Conservation (phyloP, 1,284 basidiomycete species). For the Phenoliferia sp. region DNA sequence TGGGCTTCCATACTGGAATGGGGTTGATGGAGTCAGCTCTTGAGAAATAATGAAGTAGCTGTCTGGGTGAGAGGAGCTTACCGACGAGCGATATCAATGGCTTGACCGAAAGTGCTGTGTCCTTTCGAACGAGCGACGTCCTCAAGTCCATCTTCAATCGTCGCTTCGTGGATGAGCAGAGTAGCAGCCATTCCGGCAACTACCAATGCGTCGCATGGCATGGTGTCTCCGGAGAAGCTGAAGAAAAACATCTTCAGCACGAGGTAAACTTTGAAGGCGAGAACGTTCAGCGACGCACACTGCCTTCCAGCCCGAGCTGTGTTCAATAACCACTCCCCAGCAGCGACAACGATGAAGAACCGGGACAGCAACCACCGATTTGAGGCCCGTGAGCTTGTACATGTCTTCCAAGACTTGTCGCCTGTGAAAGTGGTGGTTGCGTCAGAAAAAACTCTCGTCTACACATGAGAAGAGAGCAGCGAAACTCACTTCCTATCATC, state of each 20-base stretch:
- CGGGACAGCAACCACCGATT: slow-evolving; percentile 50
- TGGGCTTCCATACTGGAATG: slow-evolving; percentile 67
- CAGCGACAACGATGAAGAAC: slow-evolving; percentile 68
- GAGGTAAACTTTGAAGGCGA: neutral
- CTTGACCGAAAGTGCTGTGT: slow-evolving; percentile 85
- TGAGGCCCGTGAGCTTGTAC: slow-evolving; percentile 29
- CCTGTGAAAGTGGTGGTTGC: neutral
- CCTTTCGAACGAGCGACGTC: slow-evolving; percentile 68
- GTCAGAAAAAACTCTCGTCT: neutral
- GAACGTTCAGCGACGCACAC: slow-evolving; percentile 53
- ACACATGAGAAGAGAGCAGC: neutral
- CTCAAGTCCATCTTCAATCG: slow-evolving; percentile 68
- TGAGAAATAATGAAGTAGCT: neutral
- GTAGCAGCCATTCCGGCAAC: slow-evolving; percentile 64
- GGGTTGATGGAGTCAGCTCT: neutral
- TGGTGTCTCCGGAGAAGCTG: slow-evolving; percentile 77
- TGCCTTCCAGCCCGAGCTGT: slow-evolving; percentile 71
- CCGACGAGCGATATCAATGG: slow-evolving; percentile 68
- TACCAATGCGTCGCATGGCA: slow-evolving; percentile 65
- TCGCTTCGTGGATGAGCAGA: slow-evolving; percentile 88
- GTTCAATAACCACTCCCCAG: slow-evolving; percentile 64
- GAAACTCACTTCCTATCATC: slow-evolving; percentile 12
- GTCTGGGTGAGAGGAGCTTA: slow-evolving; percentile 47
- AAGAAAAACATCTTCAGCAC: slow-evolving; percentile 21
- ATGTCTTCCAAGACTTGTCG: slow-evolving; percentile 10